Evolutionary conservation across 2,329 filamentous ascomycete genomes (phyloP).

Genomic region (Cytospora paraplurivora): DNA sequence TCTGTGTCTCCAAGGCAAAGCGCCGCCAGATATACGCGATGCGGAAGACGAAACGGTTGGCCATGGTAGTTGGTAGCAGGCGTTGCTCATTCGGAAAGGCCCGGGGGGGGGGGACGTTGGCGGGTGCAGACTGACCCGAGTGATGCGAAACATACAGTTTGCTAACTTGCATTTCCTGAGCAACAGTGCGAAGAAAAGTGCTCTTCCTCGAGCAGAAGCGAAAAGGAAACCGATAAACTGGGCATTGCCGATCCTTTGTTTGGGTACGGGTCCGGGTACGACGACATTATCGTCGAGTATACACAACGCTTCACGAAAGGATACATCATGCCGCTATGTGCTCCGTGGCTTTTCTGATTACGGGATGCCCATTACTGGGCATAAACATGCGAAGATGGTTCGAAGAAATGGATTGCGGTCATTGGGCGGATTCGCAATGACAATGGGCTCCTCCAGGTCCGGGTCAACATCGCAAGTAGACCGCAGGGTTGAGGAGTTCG

Average conservation of each 20-base stretch:
- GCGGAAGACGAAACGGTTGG: neutral
- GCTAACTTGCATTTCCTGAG: neutral
- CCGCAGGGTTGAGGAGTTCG: neutral
- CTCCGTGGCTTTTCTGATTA: neutral
- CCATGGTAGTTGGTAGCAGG: neutral
- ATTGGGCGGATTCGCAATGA: neutral
- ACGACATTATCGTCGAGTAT: constrained; percentile 11
- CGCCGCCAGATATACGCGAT: no score
- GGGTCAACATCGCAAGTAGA: neutral
- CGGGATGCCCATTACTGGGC: neutral
- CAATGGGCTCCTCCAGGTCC: neutral
- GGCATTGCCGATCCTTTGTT: constrained; percentile 16
- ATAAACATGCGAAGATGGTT: neutral
- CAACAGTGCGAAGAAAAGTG: constrained; percentile 85
- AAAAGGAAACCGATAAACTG: constrained; percentile 58
- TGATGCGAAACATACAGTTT: neutral
- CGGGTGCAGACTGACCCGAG: neutral
- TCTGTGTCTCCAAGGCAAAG: neutral
- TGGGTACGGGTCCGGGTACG: constrained; percentile 2
- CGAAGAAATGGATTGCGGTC: neutral
- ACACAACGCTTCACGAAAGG: neutral
- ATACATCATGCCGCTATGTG: constrained; percentile 3
- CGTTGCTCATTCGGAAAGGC: neutral
- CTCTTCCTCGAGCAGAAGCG: constrained; percentile 94
- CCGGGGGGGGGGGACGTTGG: neutral